Base-by-base conservation (phyloP, 2,329 filamentous ascomycete genomes). In the Talaromyces albobiverticillius region DNA sequence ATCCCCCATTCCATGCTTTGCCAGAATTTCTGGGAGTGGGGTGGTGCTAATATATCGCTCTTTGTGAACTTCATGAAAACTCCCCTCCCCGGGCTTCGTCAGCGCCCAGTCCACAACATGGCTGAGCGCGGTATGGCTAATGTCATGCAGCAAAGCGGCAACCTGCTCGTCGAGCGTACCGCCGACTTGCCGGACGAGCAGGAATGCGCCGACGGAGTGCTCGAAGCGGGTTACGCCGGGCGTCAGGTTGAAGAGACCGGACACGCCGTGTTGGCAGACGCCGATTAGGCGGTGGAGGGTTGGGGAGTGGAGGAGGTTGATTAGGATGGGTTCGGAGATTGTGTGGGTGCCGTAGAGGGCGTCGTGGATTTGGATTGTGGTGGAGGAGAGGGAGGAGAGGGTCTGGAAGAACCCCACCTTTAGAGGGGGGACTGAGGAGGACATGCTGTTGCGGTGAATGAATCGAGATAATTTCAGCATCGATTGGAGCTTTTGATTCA, bases 21-120 rank as follows among this genome's bases (percentile, higher is more conserved):
- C 54, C 9, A 75, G 63, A 23, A 73, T 70, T 0, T 62, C 59
- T 3, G 70, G 70, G 1, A 75, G 57, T 18, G 60, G 46, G 0
- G 70, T 73, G 16, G 61, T 69, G 41, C 57, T 49, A 46, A 74
- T 55, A 54, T 68, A 74, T 8, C 70, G 66, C 46, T 57, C 57
- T 60, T 75, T 75, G 60, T 74, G 69, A 3, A 70, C 65, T 58
- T 75, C 72, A 59, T 75, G 71, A 45, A 65, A 75, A 60, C 71
- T 74, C 10, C 58, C 65, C 42, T 71, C 71, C 2, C 69, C 67
- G 0, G 71, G 67, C 43, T 68, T 60, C 2, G 67, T 67, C 11
- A 75, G 61, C 5, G 70, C 71, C 57, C 65, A 64, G 56, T 75
- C 71, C 8, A 74, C 65, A 29, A 74, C 71, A 58, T 75, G 71